A percentile compares a stretch with the other conserved stretches of the same genome.
Evolutionary conservation across 169 alveolate genomes (phyloP).

Genomic region (Plasmodium chabaudi): DNA sequence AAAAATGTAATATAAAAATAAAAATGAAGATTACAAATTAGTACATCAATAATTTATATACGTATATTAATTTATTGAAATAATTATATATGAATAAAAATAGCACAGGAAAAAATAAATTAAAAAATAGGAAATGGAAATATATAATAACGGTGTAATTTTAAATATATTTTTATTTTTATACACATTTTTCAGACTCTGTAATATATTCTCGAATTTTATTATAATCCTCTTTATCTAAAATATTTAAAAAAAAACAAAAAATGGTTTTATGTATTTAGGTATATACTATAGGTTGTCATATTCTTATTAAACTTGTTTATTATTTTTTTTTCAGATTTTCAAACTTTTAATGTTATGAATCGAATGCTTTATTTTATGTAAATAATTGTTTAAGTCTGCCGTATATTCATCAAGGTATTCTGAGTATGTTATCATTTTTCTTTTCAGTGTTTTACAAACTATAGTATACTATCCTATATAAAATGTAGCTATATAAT

Average conservation of each 20-base stretch:
- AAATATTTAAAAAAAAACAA: constrained; percentile 12
- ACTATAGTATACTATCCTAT: background rate
- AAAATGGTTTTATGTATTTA: background rate
- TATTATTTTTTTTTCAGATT: constrained; percentile 4
- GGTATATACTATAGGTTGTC: constrained; percentile 1
- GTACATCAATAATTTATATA: background rate
- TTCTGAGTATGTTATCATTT: constrained; percentile 76
- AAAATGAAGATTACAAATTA: background rate
- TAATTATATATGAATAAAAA: background rate
- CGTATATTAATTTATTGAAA: background rate
- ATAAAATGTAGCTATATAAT: background rate
- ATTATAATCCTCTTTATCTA: constrained; percentile 45
- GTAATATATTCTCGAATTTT: constrained; percentile 45
- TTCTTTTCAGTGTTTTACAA: constrained; percentile 13
- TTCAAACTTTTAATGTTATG: constrained; percentile 57
- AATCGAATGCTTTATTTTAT: constrained; percentile 61
- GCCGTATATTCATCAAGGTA: constrained; percentile 65
- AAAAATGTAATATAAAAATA: background rate
- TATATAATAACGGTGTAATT: constrained; percentile 3
- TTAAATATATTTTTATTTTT: background rate
- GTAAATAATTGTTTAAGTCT: constrained; percentile 45
- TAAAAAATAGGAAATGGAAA: background rate
- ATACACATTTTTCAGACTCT: constrained; percentile 76
- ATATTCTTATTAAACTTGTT: constrained; percentile 4
- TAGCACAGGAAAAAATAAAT: background rate